Percentiles rank a stretch among this genome's conserved stretches.
phyloP scores from a whole-genome alignment of 2,329 filamentous ascomycete species.

The Penicillium concentricum region DNA sequence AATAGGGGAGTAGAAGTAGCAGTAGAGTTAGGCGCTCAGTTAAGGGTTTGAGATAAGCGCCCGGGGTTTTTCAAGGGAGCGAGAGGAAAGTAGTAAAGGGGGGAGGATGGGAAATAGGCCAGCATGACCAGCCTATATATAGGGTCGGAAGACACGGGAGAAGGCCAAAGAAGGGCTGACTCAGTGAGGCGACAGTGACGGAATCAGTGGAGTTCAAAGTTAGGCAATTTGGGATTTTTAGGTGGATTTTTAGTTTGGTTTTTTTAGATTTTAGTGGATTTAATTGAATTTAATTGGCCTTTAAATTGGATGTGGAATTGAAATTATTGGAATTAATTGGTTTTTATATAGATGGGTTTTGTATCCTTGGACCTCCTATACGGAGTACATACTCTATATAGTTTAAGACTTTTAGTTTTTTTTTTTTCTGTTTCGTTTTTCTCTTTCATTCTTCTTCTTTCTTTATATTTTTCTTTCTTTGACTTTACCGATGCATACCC shows the following conservation, averaged over 20 bases:
- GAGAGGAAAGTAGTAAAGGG: slow-evolving; percentile 3
- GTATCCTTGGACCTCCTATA: too few species aligned
- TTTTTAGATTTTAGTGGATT: not conserved
- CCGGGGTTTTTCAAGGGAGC: slow-evolving; percentile 1
- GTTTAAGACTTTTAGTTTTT: too few species aligned
- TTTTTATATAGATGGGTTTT: not conserved
- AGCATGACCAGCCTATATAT: slow-evolving; percentile 16
- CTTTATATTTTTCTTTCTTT: too few species aligned
- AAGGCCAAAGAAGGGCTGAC: slow-evolving; percentile 19
- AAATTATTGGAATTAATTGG: not conserved
- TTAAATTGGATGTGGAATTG: not conserved
- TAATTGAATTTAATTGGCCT: not conserved
- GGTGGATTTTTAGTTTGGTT: not conserved
- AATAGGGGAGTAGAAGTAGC: not conserved
- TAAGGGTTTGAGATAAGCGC: slow-evolving; percentile 20
- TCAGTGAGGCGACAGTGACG: slow-evolving; percentile 26
- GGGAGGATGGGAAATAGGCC: slow-evolving; percentile 1
- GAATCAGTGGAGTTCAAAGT: slow-evolving; percentile 25
- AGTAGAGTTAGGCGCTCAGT: not conserved
- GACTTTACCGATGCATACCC: too few species aligned
- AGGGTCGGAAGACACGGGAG: slow-evolving; percentile 28
- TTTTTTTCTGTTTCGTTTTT: too few species aligned
- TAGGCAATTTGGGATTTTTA: not conserved
- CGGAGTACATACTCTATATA: too few species aligned
- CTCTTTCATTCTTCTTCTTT: too few species aligned